A percentile compares a stretch with the other conserved stretches of the same genome.
Conservation (phyloP, 768 basidiomycete genomes). For the Pulveroboletus sp. region DNA sequence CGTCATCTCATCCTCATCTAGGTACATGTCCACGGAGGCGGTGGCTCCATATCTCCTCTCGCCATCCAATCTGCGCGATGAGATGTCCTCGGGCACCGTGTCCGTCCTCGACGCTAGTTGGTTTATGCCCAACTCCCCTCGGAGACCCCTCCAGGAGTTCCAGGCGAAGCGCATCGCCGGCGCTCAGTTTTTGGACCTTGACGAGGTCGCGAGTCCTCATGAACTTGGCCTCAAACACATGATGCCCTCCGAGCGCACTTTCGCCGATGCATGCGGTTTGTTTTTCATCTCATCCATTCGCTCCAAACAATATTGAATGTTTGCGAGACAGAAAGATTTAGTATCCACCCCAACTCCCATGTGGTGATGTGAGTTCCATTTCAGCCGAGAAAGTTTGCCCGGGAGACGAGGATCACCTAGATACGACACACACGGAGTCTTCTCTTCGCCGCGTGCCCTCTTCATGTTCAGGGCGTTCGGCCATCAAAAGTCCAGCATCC, state of each 20-base stretch:
- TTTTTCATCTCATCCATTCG: conserved; percentile 6
- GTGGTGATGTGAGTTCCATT: conserved; percentile 66
- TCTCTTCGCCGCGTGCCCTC: conserved; percentile 87
- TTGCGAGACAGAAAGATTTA: conserved; percentile 53
- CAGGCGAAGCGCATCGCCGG: conserved; percentile 60
- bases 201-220: conserved; percentile 70
- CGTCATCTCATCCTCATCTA: conserved; percentile 8
- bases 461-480: conserved; percentile 95
- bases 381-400: not conserved
- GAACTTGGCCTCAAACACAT: conserved; percentile 87
- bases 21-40: conserved; percentile 37
- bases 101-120: conserved; percentile 74
- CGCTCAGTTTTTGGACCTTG: conserved; percentile 75
- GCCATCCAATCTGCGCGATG: conserved; percentile 44
- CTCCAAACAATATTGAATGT: conserved; percentile 8
- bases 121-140: conserved; percentile 89
- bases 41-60: conserved; percentile 48
- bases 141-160: conserved; percentile 70
- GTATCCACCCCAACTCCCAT: conserved; percentile 68
- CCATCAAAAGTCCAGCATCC: conserved; percentile 78
- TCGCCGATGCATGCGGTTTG: conserved; percentile 80
- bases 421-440: conserved; percentile 88
- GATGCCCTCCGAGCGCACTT: conserved; percentile 73
- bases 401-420: conserved; percentile 35
- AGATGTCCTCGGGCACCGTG: conserved; percentile 29